Base-by-base conservation (phyloP, 2,329 filamentous ascomycete species). In the Tothia fuscella region DNA sequence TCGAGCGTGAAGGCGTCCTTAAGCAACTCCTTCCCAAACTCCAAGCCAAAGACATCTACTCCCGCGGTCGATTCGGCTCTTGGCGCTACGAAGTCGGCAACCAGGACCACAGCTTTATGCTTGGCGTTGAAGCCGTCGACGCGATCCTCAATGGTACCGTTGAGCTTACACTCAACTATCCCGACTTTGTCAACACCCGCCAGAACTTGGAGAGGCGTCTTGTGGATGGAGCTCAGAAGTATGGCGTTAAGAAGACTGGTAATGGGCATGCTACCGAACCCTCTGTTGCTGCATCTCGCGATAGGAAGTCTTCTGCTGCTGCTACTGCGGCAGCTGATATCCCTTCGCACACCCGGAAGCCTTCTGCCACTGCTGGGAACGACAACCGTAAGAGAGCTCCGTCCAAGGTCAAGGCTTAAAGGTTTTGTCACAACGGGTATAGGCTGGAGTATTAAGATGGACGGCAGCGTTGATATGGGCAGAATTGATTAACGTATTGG, bases 31-130 rank as follows among this genome's bases (percentile, higher is more conserved):
- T 98, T 39, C 91, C 91, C 55, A 88, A 85, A 68, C 80, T 98
- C 46, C 81, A 93, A 68, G 82, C 78, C 48, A 78, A 85, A 71
- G 89, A 80, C 60, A 98, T 98, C 66, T 84, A 80, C 71, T 94
- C 88, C 34, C 86, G 91, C 65, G 91, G 91, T 54, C 88, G 91
- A 49, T 98, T 98, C 66, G 91, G 91, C 56, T 89, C 82, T 72
- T 98, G 91, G 91, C 76, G 86, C 59, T 98, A 98, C 70, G 91
- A 98, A 67, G 84, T 83, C 49, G 87, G 86, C 58, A 94, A 94
- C 75, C 87, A 94, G 73, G 88, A 95, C 66, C 88, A 95, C 74
- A 89, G 82, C 20, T 95, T 95, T 66, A 95, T 95, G 88, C 72
- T 94, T 48, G 88, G 88, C 59, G 88, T 94, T 16, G 88, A 95